Evolutionary conservation across 1,139 yeast genomes (phyloP), one percentile per base, ranked within the genome.

Genomic region (Debaryomyces fabryi): DNA sequence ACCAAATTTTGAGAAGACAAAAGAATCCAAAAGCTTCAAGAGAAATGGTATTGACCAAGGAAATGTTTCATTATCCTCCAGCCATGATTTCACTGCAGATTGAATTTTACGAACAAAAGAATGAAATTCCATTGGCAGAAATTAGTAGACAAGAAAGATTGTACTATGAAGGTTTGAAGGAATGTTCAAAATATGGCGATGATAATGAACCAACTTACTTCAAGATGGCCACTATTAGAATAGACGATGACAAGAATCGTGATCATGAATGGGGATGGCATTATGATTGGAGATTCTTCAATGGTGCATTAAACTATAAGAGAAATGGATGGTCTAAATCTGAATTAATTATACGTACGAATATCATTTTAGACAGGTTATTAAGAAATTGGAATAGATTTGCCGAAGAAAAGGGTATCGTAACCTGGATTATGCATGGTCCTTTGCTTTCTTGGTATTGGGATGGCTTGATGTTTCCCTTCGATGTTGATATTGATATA

Each of bases 401-500:
- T 55, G 65, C 71, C 15, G 62, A 60, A 51, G 66, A 63, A 49
- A 67, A 65, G 47, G 74, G 72, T 0, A 55, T 69, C 4, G 53
- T 68, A 7, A 57, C 61, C 12, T 67, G 71, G 71, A 57, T 67
- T 7, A 59, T 60, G 49, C 70, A 65, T 44, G 70, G 69, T 1
- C 62, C 70, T 10, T 56, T 67, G 33, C 55, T 65, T 27, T 58
- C 65, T 6, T 67, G 71, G 71, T 65, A 64, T 47, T 66, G 82
- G 74, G 79, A 81, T 59, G 85, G 85, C 0, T 54, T 77, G 52
- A 70, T 68, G 12, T 62, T 79, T 59, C 83, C 83, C 2, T 80
- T 83, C 82, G 85, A 80, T 58, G 71, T 71, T 45, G 85, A 80
- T 54, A 58, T 79, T 39, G 84, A 80, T 57, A 81, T 78, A 23